These are phyloP conservation scores for Colletotrichum echinochloae DNA, from an alignment of 2,329 filamentous ascomycete genomes.

Conservation along the genomic window DNA sequence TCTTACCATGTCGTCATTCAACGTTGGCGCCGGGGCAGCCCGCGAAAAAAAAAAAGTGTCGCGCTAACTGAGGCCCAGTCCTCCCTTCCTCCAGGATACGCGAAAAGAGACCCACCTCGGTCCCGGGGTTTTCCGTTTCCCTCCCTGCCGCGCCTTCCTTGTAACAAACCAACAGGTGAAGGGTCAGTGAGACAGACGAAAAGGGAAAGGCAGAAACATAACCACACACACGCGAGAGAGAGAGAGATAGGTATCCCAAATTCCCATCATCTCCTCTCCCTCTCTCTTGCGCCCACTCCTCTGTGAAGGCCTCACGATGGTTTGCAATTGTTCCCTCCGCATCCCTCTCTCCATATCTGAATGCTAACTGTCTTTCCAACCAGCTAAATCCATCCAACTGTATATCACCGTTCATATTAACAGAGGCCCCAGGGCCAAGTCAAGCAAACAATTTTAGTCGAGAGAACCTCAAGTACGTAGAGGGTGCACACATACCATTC, in stretches of 20 bases:
- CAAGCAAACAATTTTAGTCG: background rate
- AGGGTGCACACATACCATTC: background rate
- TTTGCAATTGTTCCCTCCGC: background rate
- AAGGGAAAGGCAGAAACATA: slow-evolving; percentile 4
- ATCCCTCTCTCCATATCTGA: slow-evolving; percentile 7
- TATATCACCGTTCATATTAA: background rate
- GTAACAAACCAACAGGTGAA: slow-evolving; percentile 1
- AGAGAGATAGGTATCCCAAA: slow-evolving; percentile 10
- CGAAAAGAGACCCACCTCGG: background rate
- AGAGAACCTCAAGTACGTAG: background rate
- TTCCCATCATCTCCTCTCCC: background rate
- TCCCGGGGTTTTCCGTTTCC: background rate
- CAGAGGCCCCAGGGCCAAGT: background rate
- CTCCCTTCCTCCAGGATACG: background rate
- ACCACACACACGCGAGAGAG: background rate
- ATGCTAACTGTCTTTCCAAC: background rate
- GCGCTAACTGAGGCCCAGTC: slow-evolving; percentile 3
- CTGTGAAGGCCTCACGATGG: slow-evolving; percentile 13
- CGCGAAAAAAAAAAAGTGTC: slow-evolving; percentile 5
- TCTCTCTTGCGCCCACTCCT: background rate
- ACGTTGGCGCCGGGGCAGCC: slow-evolving; percentile 1
- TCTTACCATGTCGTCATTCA: slow-evolving; percentile 33
- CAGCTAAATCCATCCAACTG: background rate
- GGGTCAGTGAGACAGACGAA: background rate
- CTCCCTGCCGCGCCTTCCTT: slow-evolving; percentile 1